Evolutionary conservation across 1,284 basidiomycete species (phyloP).

Genomic region (Somion occarium): DNA sequence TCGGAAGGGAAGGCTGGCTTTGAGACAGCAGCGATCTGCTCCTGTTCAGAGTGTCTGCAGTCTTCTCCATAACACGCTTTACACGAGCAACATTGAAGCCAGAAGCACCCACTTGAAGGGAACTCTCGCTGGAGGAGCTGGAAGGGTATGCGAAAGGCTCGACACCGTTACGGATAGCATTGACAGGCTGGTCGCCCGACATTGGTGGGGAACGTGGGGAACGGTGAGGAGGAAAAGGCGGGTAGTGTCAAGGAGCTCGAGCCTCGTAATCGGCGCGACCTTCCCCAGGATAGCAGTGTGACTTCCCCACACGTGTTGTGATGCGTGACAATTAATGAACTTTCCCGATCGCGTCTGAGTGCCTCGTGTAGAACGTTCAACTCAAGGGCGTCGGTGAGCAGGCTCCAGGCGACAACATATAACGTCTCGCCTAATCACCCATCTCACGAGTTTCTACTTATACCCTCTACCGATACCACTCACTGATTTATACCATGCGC

Average conservation of each 20-base stretch:
- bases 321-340: background rate
- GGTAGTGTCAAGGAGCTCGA: background rate
- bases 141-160: background rate
- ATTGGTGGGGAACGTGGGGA: background rate
- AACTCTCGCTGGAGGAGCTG: background rate
- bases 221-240: background rate
- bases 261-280: background rate
- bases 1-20: slow-evolving; percentile 29
- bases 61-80: slow-evolving; percentile 46
- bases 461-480: slow-evolving; percentile 7
- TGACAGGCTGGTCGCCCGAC: slow-evolving; percentile 5
- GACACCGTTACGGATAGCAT: background rate
- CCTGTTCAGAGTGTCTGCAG: slow-evolving; percentile 52
- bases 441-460: slow-evolving; percentile 6
- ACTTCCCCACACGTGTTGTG: slow-evolving; percentile 1
- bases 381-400: slow-evolving; percentile 14
- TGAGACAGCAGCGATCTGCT: slow-evolving; percentile 32
- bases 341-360: background rate
- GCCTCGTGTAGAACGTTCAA: slow-evolving; percentile 6
- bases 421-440: slow-evolving; percentile 18
- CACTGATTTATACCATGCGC: slow-evolving; percentile 37
- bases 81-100: slow-evolving; percentile 14
- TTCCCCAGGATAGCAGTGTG: no score
- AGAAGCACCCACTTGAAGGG: no score
- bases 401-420: background rate